Evolutionary conservation across 2,329 filamentous ascomycete species (phyloP).

Genomic region (Ophiostoma triangulosporum): DNA sequence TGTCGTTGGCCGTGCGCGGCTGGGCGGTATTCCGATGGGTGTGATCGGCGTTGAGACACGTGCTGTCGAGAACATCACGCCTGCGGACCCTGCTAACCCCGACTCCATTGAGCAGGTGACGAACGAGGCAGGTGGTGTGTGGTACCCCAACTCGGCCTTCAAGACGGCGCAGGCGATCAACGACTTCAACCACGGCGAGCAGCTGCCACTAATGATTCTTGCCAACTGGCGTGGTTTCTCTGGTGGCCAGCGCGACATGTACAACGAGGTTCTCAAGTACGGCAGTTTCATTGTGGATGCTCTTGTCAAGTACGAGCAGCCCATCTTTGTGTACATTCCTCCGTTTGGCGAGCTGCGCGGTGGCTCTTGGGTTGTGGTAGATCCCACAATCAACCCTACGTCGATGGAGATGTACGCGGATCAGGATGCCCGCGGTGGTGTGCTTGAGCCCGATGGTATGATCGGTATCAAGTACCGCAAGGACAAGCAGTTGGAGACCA

Average conservation of each 20-base stretch:
- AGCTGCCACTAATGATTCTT: conserved; percentile 95
- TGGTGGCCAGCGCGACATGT: conserved; percentile 98
- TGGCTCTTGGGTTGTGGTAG: conserved; percentile 98
- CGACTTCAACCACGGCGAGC: conserved; percentile 98
- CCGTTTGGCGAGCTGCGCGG: conserved; percentile 93
- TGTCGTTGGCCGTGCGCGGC: conserved; percentile 87
- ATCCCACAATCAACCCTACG: conserved; percentile 92
- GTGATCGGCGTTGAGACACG: conserved; percentile 95
- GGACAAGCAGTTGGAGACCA: conserved; percentile 93
- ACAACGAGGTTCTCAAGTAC: conserved; percentile 99
- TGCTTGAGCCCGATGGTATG: conserved; percentile 95
- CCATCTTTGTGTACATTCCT: conserved; percentile 97
- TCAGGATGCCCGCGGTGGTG: conserved; percentile 85
- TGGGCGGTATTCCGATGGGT: conserved; percentile 95
- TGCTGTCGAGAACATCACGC: conserved; percentile 90
- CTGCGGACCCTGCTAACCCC: conserved; percentile 92
- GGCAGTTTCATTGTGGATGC: conserved; percentile 98
- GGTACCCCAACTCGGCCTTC: conserved; percentile 99
- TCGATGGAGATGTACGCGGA: conserved; percentile 99
- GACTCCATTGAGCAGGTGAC: conserved; percentile 94
- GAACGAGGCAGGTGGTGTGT: conserved; percentile 94
- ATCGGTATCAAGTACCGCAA: conserved; percentile 97
- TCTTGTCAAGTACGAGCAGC: conserved; percentile 96
- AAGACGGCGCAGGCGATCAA: conserved; percentile 98
- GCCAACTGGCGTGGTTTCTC: conserved; percentile 99